A percentile compares a stretch with the other conserved stretches of the same genome.
These are phyloP conservation scores for Closterium sp. DNA, from an alignment of 139 green algal genomes.

Conservation along the genomic window DNA sequence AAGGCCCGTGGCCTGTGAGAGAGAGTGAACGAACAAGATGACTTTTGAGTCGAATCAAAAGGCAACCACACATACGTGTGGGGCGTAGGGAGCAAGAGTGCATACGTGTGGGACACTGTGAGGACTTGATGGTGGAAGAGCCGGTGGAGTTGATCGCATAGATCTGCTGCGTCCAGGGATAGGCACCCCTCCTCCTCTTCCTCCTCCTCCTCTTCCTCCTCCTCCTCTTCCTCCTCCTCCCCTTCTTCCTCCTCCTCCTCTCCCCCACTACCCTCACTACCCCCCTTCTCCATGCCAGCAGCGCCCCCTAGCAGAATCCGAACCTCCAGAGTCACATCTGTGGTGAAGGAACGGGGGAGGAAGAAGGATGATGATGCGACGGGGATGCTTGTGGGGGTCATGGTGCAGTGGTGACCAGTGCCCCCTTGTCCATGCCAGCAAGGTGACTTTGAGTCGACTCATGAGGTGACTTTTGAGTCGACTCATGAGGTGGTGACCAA, in stretches of 20 bases:
- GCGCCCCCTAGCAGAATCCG: background rate
- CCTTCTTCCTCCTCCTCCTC: background rate
- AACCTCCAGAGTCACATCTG: background rate
- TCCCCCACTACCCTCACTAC: background rate
- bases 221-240: background rate
- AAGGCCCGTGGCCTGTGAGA: no score
- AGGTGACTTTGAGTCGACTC: no score
- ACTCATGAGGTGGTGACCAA: no score
- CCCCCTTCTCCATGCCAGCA: background rate
- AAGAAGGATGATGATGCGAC: no score
- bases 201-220: background rate
- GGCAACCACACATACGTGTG: no score
- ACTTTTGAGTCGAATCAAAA: no score
- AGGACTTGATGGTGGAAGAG: background rate
- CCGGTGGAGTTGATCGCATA: background rate
- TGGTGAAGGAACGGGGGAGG: background rate
- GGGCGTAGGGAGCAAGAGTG: no score
- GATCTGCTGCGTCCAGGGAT: background rate
- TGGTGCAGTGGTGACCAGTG: no score
- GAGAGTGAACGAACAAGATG: no score
- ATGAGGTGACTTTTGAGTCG: no score
- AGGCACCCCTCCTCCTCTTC: background rate
- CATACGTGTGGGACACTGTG: background rate
- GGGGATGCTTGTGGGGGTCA: no score
- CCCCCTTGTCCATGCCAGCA: no score